Evolutionary conservation across 2,329 filamentous ascomycete species (phyloP).

Genomic region (Blastomyces silverae): DNA sequence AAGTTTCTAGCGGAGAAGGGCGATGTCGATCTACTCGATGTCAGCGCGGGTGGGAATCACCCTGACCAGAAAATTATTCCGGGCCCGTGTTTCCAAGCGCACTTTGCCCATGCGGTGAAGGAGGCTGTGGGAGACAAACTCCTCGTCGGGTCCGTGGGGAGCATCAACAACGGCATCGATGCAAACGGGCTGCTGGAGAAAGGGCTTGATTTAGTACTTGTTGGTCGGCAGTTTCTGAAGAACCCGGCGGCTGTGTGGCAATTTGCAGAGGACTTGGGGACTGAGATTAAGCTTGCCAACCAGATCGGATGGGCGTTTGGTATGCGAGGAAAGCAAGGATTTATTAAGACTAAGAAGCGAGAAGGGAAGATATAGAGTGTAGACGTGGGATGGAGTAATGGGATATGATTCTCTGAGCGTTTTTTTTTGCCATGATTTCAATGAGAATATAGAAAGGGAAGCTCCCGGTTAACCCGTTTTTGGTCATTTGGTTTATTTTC

Average conservation of each 20-base stretch:
- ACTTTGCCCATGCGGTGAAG: conserved; percentile 65
- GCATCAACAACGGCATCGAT: conserved; percentile 61
- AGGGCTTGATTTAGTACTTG: conserved; percentile 61
- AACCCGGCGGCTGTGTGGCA: conserved; percentile 72
- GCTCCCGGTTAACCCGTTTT: too few species aligned
- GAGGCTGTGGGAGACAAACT: conserved; percentile 64
- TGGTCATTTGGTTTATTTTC: too few species aligned
- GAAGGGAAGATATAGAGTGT: conserved; percentile 2
- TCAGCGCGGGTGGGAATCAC: conserved; percentile 69
- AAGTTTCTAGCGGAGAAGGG: conserved; percentile 62
- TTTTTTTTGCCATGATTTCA: too few species aligned
- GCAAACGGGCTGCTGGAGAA: conserved; percentile 56
- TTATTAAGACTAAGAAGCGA: conserved; percentile 16
- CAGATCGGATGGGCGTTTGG: conserved; percentile 60
- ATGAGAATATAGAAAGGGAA: too few species aligned
- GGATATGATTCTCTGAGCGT: neutral
- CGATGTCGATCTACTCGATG: conserved; percentile 69
- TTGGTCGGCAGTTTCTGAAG: conserved; percentile 70
- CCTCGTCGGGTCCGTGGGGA: conserved; percentile 66
- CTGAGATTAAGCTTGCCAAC: conserved; percentile 63
- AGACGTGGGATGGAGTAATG: neutral
- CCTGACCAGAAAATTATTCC: conserved; percentile 37
- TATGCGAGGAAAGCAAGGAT: conserved; percentile 34
- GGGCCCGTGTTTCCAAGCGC: conserved; percentile 65
- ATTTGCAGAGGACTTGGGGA: conserved; percentile 64